Conservation (phyloP, 805 yeast species). For the Myxozyma neotropica region DNA sequence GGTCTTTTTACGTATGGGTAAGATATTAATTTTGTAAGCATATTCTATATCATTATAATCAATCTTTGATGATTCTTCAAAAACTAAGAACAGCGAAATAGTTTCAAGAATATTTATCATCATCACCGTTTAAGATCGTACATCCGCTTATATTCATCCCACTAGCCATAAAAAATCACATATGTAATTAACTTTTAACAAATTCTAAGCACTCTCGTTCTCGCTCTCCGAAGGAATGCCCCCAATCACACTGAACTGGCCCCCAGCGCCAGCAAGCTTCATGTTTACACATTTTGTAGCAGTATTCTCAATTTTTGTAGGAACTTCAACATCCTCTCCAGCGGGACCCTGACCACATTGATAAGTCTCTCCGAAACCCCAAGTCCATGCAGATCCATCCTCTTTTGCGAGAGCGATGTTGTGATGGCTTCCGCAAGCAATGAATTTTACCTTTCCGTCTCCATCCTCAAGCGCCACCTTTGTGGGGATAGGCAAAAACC, state of each 20-base stretch:
- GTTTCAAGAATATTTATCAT: no score
- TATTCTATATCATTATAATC: no score
- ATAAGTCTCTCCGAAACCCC: constrained; percentile 98
- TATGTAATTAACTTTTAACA: background rate
- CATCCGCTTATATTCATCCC: no score
- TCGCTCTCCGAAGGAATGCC: constrained; percentile 50
- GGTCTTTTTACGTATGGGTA: background rate
- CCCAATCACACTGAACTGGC: constrained; percentile 90
- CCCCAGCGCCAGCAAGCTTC: constrained; percentile 83
- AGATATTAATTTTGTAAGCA: background rate
- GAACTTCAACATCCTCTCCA: constrained; percentile 82
- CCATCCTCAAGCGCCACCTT: constrained; percentile 49
- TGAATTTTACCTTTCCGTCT: constrained; percentile 38
- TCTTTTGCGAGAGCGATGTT: constrained; percentile 74
- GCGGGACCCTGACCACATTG: constrained; percentile 92
- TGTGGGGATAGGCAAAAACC: constrained; percentile 82
- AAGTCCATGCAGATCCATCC: constrained; percentile 84
- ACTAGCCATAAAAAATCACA: no score
- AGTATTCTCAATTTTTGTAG: constrained; percentile 88
- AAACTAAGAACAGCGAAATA: no score
- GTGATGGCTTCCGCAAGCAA: constrained; percentile 91
- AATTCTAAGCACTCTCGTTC: background rate
- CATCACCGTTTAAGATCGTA: no score
- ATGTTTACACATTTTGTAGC: constrained; percentile 85
- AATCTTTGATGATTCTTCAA: no score